Evolutionary conservation across 805 yeast genomes (phyloP), one percentile per base, ranked within the genome.

Genomic region (Nakazawaea sp.): DNA sequence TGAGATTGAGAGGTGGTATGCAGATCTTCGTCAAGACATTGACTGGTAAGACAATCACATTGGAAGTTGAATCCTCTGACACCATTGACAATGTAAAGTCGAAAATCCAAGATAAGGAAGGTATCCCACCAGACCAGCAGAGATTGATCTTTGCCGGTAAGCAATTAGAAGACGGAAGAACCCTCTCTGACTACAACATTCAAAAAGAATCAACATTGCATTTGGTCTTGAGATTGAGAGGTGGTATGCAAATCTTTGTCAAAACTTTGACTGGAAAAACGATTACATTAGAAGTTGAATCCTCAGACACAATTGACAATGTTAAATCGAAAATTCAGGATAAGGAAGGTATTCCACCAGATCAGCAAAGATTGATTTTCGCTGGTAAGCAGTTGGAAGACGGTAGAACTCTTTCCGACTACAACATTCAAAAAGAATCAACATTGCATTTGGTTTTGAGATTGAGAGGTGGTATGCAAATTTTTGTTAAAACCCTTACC

Each of bases 371-470:
- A 78, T 83, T 90, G 63, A 89, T 90, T 79, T 90, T 90, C 64
- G 97, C 97, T 65, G 98, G 98, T 78, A 90, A 89, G 80, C 98
- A 90, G 76, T 85, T 90, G 63, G 97, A 89, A 77, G 97, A 89
- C 62, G 97, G 97, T 65, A 87, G 97, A 80, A 90, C 97, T 53
- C 72, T 89, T 49, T 81, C 95, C 49, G 96, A 89, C 72, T 88
- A 89, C 90, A 89, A 89, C 83, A 89, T 89, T 67, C 96, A 87
- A 73, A 89, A 89, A 76, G 97, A 89, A 73, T 87, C 96, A 48
- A 89, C 96, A 33, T 64, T 82, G 21, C 94, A 85, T 62, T 69
- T 84, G 67, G 95, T 85, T 15, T 66, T 85, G 44, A 82, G 94
- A 74, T 73, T 85, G 59, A 80, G 94, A 73, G 95, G 94, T 73